Evolutionary conservation across 1,139 yeast genomes (phyloP), one percentile per base, ranked within the genome.

Genomic region (Pneumocystis wakefieldiae): DNA sequence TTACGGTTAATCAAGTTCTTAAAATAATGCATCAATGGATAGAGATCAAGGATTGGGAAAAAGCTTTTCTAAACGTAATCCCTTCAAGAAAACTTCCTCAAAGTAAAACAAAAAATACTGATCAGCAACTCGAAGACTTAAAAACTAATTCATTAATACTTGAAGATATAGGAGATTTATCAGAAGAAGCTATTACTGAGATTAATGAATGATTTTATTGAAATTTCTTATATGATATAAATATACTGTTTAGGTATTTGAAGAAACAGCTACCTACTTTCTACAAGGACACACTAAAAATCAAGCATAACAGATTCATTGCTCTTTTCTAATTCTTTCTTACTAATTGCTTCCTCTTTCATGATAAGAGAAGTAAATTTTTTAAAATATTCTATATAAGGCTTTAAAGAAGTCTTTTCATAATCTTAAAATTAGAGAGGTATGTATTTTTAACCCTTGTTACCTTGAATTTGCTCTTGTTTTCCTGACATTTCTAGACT

Each of bases 1-100:
- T 92, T 67, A 95, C 98, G 1, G 90, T 97, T 0, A 87, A 95
- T 57, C 98, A 92, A 72, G 98, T 92, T 19, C 86, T 88, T 67
- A 96, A 92, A 73, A 76, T 92, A 67, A 78, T 90, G 75, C 79
- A 92, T 64, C 83, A 84, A 72, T 91, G 94, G 88, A 80, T 84
- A 67, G 61, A 63, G 70, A 76, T 76, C 53, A 79, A 78, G 66
- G 88, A 88, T 73, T 92, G 98, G 98, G 87, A 83, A 68, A 75
- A 73, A 63, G 95, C 97, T 0, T 91, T 92, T 72, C 91, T 89
- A 72, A 78, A 80, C 38, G 92, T 88, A 0, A 78, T 92, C 62
- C 98, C 98, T 1, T 83, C 82, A 57, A 79, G 98, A 68, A 92
- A 91, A 74, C 73, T 62, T 57, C 62, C 57, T 36, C 59, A 62